Evolutionary conservation across 1,284 basidiomycete genomes (phyloP).

Genomic region (Cerioporus squamosus): DNA sequence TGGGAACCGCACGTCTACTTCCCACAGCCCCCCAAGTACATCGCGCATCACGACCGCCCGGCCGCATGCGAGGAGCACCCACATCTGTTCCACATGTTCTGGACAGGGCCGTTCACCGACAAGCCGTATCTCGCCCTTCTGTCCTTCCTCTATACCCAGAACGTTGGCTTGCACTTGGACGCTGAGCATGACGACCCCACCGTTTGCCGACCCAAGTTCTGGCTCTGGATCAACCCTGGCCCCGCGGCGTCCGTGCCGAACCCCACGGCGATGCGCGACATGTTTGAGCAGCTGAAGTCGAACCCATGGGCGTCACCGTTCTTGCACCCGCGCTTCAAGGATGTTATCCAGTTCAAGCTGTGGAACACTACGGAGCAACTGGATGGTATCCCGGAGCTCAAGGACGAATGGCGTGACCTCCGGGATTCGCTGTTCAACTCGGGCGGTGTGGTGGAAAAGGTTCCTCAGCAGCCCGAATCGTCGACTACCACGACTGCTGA

Average conservation of each 20-base stretch:
- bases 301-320: slow-evolving; percentile 76
- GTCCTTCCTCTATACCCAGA: slow-evolving; percentile 80
- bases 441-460: slow-evolving; percentile 61
- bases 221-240: slow-evolving; percentile 77
- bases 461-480: slow-evolving; percentile 32
- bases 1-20: slow-evolving; percentile 48
- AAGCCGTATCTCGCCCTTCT: slow-evolving; percentile 78
- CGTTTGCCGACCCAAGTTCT: slow-evolving; percentile 74
- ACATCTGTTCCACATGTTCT: slow-evolving; percentile 81
- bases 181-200: slow-evolving; percentile 38
- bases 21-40: slow-evolving; percentile 41
- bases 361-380: slow-evolving; percentile 80
- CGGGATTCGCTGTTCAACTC: slow-evolving; percentile 62
- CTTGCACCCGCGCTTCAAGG: slow-evolving; percentile 65
- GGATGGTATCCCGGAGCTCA: slow-evolving; percentile 65
- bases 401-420: slow-evolving; percentile 61
- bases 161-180: slow-evolving; percentile 61
- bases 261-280: slow-evolving; percentile 57
- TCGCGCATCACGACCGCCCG: slow-evolving; percentile 43
- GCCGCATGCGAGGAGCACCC: slow-evolving; percentile 66
- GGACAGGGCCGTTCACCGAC: slow-evolving; percentile 81
- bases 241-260: slow-evolving; percentile 63
- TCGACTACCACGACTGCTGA: slow-evolving; percentile 18
- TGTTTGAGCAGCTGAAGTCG: slow-evolving; percentile 60
- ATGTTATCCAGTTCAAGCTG: slow-evolving; percentile 71